Evolutionary conservation across 1,139 yeast genomes (phyloP), one percentile per base, ranked within the genome.

Genomic region (Geotrichum candidum): DNA sequence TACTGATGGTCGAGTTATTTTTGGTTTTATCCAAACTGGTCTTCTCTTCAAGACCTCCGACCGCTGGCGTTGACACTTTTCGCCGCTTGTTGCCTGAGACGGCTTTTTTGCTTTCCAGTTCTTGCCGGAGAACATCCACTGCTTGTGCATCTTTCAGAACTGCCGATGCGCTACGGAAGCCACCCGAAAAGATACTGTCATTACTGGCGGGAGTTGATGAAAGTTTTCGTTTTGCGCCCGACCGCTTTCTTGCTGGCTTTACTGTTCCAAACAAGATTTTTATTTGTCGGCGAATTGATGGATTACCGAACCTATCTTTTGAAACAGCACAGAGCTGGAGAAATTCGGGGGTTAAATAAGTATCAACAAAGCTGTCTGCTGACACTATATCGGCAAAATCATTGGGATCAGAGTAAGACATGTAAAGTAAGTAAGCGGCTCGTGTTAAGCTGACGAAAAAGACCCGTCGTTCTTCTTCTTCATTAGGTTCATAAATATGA

Each of bases 401-500:
- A 5, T 2, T 25, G 3, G 7, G 22, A 53, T 45, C 50, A n/a
- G 29, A 35, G 38, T 56, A 41, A 6, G 59, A 53, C 10, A 60
- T 18, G 27, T 60, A 60, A n/a, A 60, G 54, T 11, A 60, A 46
- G 2, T 53, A 50, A 1, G 54, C 59, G 13, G 96, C 94, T 66
- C 97, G 78, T 0, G 96, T 89, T 29, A 86, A 79, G 0, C 95
- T 95, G 11, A 90, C 97, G 69, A 90, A 90, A 65, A 90, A 83
- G 68, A 92, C 84, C 56, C 96, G 74, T 63, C 94, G 77, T 69
- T 90, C 96, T 72, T 90, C 96, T 3, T 59, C 55, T 9, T 54
- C 51, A 18, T 64, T 54, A 31, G 61, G 50, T 27, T 65, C 64
- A 1, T 90, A 91, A n/a, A 86, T 74, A 7, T 79, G 70, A 0